These are phyloP conservation scores for Cudoniella acicularis DNA, from an alignment of 495 filamentous ascomycete species.

Conservation along the genomic window DNA sequence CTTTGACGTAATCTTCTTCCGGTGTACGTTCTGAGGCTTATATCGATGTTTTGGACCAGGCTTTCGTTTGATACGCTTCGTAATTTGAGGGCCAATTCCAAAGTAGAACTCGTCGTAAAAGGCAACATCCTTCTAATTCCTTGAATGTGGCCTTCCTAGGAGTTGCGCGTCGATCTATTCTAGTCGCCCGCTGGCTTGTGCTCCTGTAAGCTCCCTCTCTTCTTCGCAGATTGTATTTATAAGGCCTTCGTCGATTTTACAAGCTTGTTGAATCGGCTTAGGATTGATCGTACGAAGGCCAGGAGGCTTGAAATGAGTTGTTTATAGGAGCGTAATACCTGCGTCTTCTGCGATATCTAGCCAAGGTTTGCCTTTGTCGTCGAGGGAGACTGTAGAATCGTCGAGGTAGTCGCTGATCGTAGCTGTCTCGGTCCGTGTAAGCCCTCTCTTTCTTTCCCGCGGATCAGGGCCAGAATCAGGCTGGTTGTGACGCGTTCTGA, in stretches of 20 bases:
- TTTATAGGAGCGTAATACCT: too few relatives aligned
- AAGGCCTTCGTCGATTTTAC: slow-evolving; percentile 1
- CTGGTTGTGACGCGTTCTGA: not conserved
- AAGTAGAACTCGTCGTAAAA: slow-evolving; percentile 11
- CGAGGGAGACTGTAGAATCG: not conserved
- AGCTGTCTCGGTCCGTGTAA: not conserved
- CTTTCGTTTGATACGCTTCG: not conserved
- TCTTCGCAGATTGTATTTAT: slow-evolving; percentile 9
- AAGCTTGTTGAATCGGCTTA: too few relatives aligned
- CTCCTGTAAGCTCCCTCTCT: slow-evolving; percentile 3
- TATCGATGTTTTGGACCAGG: not conserved
- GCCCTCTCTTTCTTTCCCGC: not conserved
- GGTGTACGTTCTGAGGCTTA: not conserved
- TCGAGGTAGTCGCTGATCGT: slow-evolving; percentile 1
- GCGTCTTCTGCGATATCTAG: not conserved
- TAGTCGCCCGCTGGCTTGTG: not conserved
- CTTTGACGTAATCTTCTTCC: slow-evolving; percentile 1
- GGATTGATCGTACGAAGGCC: too few relatives aligned
- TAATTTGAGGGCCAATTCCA: slow-evolving; percentile 1
- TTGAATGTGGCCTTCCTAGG: not conserved
- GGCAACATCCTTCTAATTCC: not conserved
- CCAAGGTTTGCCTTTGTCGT: slow-evolving; percentile 4
- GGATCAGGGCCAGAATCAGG: not conserved
- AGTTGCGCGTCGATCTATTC: not conserved
- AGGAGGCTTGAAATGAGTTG: too few relatives aligned